Base-by-base conservation (phyloP, 2,329 filamentous ascomycete genomes). In the Neofusicoccum sp. region DNA sequence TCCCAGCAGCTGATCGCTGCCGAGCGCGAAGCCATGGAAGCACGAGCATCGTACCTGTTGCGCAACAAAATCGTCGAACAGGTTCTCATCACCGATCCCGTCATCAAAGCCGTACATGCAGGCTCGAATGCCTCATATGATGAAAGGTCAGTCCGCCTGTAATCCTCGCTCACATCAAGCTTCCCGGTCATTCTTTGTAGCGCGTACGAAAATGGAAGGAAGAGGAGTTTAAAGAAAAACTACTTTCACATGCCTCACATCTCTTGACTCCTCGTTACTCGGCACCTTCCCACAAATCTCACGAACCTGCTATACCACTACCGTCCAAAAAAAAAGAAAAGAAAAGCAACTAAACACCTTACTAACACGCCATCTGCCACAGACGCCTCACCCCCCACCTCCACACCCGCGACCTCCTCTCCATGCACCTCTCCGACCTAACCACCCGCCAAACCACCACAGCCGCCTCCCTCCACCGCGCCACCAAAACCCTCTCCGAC, bases 21-120 rank as follows among this genome's bases (percentile, higher is more conserved):
- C 6, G 87, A 92, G 74, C 81, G 83, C 61, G 87, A 87, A 56
- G 83, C 91, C 28, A 81, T 94, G 34, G 85, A 92, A 68, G 86
- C 90, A 31, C 87, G 87, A 71, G 87, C 90, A 62, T 83, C 83
- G 64, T 91, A 91, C 75, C 83, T 86, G 44, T 81, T 94, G 62
- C 87, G 87, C 66, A 89, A 89, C 73, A 87, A 87, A 65, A 87
- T 91, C 28, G 81, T 88, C 28, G 86, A 90, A 65, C 87, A 84
- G 50, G 86, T 91, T 60, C 77, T 95, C 67, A 86, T 87, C 68
- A 87, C 88, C 63, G 89, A 92, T 69, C 91, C 92, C 6, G 87
- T 91, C 44, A 79, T 96, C 63, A 91, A 90, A 71, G 89, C 92
- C 6, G 87, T 94, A 43, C 91, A 96, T 73, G 80, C 85, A 64